Evolutionary conservation across 164 flowering plant species (phyloP), one percentile per base, ranked within the genome.

Genomic region (Magnolia changhungtana): DNA sequence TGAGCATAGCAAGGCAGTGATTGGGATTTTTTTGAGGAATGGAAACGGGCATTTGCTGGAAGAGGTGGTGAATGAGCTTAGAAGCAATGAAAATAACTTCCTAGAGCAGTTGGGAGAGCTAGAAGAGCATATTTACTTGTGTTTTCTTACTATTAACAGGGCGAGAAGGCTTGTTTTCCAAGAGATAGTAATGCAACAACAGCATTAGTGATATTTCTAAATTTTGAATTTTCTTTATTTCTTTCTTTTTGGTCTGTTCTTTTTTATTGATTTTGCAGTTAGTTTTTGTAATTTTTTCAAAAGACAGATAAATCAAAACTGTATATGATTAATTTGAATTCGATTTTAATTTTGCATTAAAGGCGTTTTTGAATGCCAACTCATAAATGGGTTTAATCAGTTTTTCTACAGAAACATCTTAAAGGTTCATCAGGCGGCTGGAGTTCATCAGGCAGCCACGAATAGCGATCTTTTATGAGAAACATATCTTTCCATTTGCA

Each of bases 31-130:
- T 63, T 81, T 88, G n/a, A 85, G 87, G 81, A 87, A 78, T 72
- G 78, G 82, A 31, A 87, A 77, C 55, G 72, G 77, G 50, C 87
- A 86, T 66, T 77, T 90, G 74, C 68, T 91, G 76, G 85, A 73
- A 82, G 95, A 90, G 81, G 90, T 87, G 8, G 81, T 90, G 82
- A 90, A 74, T 79, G 96, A 92, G 67, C 83, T 93, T 58, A 64
- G 79, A 27, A 76, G 31, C 1, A 84, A 85, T 18, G 88, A 92
- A 23, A 21, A 75, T 13, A 55, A 87, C 59, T 89, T 93, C 69
- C 19, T 87, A 78, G 93, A 95, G 72, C 89, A 92, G 79, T 51
- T 93, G 9, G 85, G 87, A 20, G 98, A 92, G 86, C 86, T 93
- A 71, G 93, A 93, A 70, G 87, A 89, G 52, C 93, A 90, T 76